A percentile compares a stretch with the other conserved stretches of the same genome.
These are phyloP conservation scores for Rhynchosporium graminicola DNA, from an alignment of 2,329 filamentous ascomycete species.

Conservation along the genomic window DNA sequence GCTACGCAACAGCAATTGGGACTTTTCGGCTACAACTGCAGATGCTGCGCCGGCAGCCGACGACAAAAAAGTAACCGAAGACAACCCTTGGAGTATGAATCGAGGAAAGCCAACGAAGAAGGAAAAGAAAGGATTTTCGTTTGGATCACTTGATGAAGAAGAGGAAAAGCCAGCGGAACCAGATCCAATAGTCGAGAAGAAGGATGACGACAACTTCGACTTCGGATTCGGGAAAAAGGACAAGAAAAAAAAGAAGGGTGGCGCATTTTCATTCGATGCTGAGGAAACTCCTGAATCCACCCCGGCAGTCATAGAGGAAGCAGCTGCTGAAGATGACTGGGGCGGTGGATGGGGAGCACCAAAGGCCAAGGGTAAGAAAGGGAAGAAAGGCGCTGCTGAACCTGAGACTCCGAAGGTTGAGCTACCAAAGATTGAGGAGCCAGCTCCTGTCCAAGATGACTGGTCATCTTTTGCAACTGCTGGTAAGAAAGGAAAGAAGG, in stretches of 20 bases:
- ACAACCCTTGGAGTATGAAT: constrained; percentile 53
- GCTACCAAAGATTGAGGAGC: constrained; percentile 34
- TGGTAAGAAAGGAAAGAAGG: constrained; percentile 49
- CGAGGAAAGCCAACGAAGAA: constrained; percentile 55
- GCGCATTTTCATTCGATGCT: constrained; percentile 29
- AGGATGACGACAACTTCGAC: constrained; percentile 43
- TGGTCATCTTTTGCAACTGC: constrained; percentile 37
- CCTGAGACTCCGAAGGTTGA: constrained; percentile 37
- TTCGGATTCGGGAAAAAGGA: constrained; percentile 45
- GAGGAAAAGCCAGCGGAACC: constrained; percentile 38
- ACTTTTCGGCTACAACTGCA: constrained; percentile 31
- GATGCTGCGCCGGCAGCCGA: constrained; percentile 44
- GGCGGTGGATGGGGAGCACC: constrained; percentile 51
- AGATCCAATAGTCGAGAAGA: constrained; percentile 38
- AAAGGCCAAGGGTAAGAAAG: constrained; percentile 53
- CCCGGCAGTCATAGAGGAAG: constrained; percentile 34
- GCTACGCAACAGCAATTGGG: constrained; percentile 27
- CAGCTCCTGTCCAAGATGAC: constrained; percentile 31
- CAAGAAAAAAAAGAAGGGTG: constrained; percentile 49
- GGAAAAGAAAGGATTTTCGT: constrained; percentile 50
- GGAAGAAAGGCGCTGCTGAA: constrained; percentile 34
- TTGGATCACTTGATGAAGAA: constrained; percentile 50
- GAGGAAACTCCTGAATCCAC: constrained; percentile 34
- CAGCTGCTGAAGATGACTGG: constrained; percentile 47
- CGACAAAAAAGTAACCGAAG: constrained; percentile 47